These are phyloP conservation scores for barrel medic (Medicago truncatula) DNA, from an alignment of 306 rosid genomes.

Conservation along the genomic window DNA sequence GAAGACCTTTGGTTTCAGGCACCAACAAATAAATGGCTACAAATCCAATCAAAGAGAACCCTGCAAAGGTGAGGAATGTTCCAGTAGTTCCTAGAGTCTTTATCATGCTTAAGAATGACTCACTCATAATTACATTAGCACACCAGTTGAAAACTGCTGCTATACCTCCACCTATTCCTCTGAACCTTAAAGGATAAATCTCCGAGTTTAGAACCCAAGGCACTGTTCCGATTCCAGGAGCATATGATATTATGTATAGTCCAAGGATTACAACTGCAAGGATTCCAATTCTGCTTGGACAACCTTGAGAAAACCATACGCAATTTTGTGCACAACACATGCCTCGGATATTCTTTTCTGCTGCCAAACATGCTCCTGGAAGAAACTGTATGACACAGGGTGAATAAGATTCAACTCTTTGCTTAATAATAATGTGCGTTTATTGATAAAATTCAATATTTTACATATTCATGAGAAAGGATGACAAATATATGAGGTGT, in stretches of 20 bases:
- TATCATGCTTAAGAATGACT: slow-evolving; percentile 69
- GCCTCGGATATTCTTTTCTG: slow-evolving; percentile 40
- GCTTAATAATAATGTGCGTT: too few relatives aligned
- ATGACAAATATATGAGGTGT: too few relatives aligned
- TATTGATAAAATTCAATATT: too few relatives aligned
- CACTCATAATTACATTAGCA: slow-evolving; percentile 71
- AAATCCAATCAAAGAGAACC: slow-evolving; percentile 62
- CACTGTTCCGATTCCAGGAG: slow-evolving; percentile 84
- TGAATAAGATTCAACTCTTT: background rate
- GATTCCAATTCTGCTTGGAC: slow-evolving; percentile 75
- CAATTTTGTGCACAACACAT: slow-evolving; percentile 49
- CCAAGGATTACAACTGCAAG: slow-evolving; percentile 70
- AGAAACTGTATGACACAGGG: slow-evolving; percentile 46
- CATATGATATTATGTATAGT: slow-evolving; percentile 66
- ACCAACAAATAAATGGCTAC: slow-evolving; percentile 55
- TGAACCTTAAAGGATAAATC: slow-evolving; percentile 75
- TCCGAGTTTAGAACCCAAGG: slow-evolving; percentile 91
- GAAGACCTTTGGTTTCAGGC: slow-evolving; percentile 75
- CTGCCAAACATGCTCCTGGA: slow-evolving; percentile 79
- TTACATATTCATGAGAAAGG: too few relatives aligned
- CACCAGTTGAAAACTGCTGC: slow-evolving; percentile 86
- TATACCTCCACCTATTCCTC: slow-evolving; percentile 84
- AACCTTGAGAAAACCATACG: slow-evolving; percentile 73
- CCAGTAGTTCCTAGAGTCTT: slow-evolving; percentile 61
- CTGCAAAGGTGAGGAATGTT: slow-evolving; percentile 78